Base-by-base conservation (phyloP, 306 rosid genomes). In the Lupinus albus region DNA sequence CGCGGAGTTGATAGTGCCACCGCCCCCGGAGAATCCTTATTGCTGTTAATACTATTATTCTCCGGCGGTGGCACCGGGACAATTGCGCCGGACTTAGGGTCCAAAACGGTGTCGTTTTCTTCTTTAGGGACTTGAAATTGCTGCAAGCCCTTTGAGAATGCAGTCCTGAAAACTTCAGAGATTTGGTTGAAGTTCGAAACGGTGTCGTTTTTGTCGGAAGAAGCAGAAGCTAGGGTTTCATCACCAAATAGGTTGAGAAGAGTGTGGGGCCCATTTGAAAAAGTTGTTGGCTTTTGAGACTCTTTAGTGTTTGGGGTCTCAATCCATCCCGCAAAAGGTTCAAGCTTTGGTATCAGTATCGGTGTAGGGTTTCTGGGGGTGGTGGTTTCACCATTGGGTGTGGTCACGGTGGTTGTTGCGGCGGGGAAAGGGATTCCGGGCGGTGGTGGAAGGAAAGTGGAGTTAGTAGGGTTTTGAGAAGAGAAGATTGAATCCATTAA, bases 331-430 rank as follows among this genome's bases (percentile, higher is more conserved):
- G 89, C 95, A 3, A 68, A 74, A 3, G 96, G 98, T 58, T 92
- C 98, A 8, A 63, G 76, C 73, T 89, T 92, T 2, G 98, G 98
- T 13, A 82, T 90, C 20, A 85, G 25, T 39, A 81, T 77, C 1
- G 96, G 96, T 3, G 30, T 25, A 25, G 30, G 30, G 30, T 0
- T 3, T 25, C 30, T 25, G 30, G 30, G 30, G 30, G 4, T 25
- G 66, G 63, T 41, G 7, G 83, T 61, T 33, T 2, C 30, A 25
- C 67, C 9, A 15, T 54, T 13, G 46, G 47, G 13, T 36, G 42
- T 2, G 10, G 41, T 38, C 44, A 30, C 4, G 30, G 30, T 4
- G 30, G 30, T 3, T 52, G 13, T 8, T 1, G n/a, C 59, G 5
- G 6, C 35, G 35, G 30, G 16, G 78, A 45, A 20, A 71, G 64